These are phyloP conservation scores for Xylariaceae sp. DNA, from an alignment of 2,329 filamentous ascomycete species.

Conservation along the genomic window DNA sequence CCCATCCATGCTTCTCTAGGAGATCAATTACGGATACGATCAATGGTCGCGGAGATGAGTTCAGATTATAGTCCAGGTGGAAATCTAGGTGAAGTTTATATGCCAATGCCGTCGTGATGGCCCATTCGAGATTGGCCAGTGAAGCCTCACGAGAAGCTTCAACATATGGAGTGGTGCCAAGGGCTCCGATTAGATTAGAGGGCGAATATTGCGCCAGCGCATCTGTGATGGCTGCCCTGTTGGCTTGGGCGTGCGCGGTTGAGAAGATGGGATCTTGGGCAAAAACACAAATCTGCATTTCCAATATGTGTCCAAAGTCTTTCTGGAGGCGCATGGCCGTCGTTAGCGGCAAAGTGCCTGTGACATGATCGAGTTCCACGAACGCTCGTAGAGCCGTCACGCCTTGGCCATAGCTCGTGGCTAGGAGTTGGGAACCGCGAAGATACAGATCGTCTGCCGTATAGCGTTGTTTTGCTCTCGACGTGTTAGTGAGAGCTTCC, in stretches of 20 bases:
- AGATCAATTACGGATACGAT: slow-evolving; percentile 51
- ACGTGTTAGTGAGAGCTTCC: slow-evolving; percentile 55
- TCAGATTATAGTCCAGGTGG: slow-evolving; percentile 68
- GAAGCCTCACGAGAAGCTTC: slow-evolving; percentile 48
- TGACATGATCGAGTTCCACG: slow-evolving; percentile 64
- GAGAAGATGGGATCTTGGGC: slow-evolving; percentile 67
- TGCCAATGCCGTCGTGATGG: slow-evolving; percentile 50
- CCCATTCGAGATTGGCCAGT: slow-evolving; percentile 59
- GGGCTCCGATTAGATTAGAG: slow-evolving; percentile 46
- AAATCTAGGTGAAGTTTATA: slow-evolving; percentile 60
- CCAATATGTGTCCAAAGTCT: slow-evolving; percentile 48
- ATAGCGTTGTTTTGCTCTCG: slow-evolving; percentile 60
- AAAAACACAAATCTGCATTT: slow-evolving; percentile 66
- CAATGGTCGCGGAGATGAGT: slow-evolving; percentile 41
- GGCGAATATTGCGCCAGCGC: slow-evolving; percentile 23
- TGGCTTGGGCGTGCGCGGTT: slow-evolving; percentile 43
- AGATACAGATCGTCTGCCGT: slow-evolving; percentile 58
- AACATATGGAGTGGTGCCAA: slow-evolving; percentile 69
- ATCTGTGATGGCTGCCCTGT: slow-evolving; percentile 43
- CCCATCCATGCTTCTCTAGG: slow-evolving; percentile 50
- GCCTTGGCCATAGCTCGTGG: slow-evolving; percentile 59
- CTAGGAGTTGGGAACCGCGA: slow-evolving; percentile 61
- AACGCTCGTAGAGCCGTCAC: slow-evolving; percentile 69
- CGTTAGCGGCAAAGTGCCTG: slow-evolving; percentile 40
- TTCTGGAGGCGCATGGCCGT: slow-evolving; percentile 55